A percentile compares a stretch with the other conserved stretches of the same genome.
These are phyloP conservation scores for Rhizomucor miehei DNA, from an alignment of 371 early-diverging fungal genomes.

Conservation along the genomic window DNA sequence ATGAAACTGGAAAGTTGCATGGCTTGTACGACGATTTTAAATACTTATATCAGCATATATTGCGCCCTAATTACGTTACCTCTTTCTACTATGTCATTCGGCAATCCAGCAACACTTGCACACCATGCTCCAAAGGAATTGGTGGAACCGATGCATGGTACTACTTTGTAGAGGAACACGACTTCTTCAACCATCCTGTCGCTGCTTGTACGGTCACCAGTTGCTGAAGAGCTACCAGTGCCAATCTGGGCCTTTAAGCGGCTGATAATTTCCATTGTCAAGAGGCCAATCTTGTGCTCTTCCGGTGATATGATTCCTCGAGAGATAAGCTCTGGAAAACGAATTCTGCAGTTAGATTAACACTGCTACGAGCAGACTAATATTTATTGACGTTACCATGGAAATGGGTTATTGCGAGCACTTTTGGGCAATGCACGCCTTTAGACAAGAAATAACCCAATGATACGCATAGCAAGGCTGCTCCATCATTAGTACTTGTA, in stretches of 20 bases:
- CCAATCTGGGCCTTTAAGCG: background rate
- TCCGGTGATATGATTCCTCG: slow-evolving; percentile 3
- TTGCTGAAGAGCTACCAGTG: background rate
- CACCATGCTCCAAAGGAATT: slow-evolving; percentile 58
- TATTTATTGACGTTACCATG: slow-evolving; percentile 47
- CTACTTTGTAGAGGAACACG: slow-evolving; percentile 54
- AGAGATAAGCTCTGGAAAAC: slow-evolving; percentile 1
- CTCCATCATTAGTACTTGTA: slow-evolving; percentile 51
- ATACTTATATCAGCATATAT: too few species aligned
- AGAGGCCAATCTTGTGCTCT: slow-evolving; percentile 11
- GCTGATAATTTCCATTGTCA: slow-evolving; percentile 29
- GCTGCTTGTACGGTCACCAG: background rate
- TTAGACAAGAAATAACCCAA: slow-evolving; percentile 49
- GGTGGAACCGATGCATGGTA: slow-evolving; percentile 17
- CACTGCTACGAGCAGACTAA: slow-evolving; percentile 10
- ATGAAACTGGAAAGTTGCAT: too few species aligned
- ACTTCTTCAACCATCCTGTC: slow-evolving; percentile 23
- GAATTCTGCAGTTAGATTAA: too few species aligned
- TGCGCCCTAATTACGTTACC: slow-evolving; percentile 29
- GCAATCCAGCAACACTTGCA: slow-evolving; percentile 56
- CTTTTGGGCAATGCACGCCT: slow-evolving; percentile 35
- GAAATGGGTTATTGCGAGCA: slow-evolving; percentile 66
- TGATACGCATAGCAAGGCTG: slow-evolving; percentile 57
- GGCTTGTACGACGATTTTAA: too few species aligned
- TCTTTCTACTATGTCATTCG: slow-evolving; percentile 35